These are phyloP conservation scores for Falciphora oryzae DNA, from an alignment of 2,329 filamentous ascomycete species.

Conservation along the genomic window DNA sequence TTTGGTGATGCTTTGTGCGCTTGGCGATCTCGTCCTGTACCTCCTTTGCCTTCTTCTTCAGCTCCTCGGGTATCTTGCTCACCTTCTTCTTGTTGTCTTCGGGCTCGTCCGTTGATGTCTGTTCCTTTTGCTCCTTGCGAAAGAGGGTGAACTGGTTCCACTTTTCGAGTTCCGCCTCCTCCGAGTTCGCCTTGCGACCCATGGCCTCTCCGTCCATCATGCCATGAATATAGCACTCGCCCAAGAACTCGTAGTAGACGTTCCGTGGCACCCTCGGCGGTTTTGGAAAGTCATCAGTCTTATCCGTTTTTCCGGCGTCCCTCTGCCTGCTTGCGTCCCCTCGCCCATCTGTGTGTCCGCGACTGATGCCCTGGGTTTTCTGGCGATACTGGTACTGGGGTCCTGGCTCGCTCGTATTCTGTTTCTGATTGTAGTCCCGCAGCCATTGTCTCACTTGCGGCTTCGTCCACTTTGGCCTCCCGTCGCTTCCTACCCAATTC, in stretches of 20 bases:
- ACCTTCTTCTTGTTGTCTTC: not conserved
- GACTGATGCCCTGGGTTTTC: not conserved
- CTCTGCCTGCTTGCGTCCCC: too few species aligned
- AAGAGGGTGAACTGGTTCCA: not conserved
- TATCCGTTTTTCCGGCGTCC: not conserved
- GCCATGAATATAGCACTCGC: conserved; percentile 12
- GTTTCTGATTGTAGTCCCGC: not conserved
- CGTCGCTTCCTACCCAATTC: too few species aligned
- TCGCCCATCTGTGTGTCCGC: too few species aligned
- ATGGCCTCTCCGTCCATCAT: conserved; percentile 14
- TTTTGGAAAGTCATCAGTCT: not conserved
- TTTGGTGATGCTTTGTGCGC: not conserved
- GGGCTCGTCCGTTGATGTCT: not conserved
- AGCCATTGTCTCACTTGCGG: not conserved
- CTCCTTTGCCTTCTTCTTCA: not conserved
- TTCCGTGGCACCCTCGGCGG: not conserved
- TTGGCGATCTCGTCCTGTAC: not conserved
- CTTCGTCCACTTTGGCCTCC: not conserved
- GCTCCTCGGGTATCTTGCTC: not conserved
- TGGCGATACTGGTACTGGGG: not conserved
- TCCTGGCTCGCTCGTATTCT: too few species aligned
- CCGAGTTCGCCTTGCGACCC: not conserved
- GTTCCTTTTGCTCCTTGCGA: not conserved
- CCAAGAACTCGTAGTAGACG: conserved; percentile 10
- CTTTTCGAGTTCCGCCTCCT: not conserved